Base-by-base conservation (phyloP, 176 grass and related monocot species). In the Ananas comosus region DNA sequence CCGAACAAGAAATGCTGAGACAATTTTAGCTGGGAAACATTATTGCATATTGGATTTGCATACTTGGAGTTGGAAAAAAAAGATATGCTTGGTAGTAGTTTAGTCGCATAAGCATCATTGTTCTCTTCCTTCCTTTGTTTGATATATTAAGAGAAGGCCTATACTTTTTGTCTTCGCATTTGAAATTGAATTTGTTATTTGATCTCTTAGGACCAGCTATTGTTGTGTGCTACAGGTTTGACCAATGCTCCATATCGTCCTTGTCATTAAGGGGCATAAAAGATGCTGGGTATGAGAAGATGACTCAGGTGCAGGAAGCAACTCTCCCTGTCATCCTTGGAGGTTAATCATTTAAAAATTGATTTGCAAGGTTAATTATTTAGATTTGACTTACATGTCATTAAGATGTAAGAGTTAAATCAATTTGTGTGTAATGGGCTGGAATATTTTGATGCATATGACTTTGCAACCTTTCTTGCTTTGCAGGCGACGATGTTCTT, bases 401-500 rank as follows among this genome's bases (percentile, higher is more conserved):
- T 1, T n/a, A 42, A 66, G 64, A 28, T 28, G 25, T 65, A 47
- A 28, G 27, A 42, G 33, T 42, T 42, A 14, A 59, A 59, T 59
- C 14, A 17, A 2, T 5, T 57, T 57, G 53, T 57, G 14, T 58
- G 12, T 58, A 6, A n/a, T 57, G 12, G 4, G 33, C 33, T 1
- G 33, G 33, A 12, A 56, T 56, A 9, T 57, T 57, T 57, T 13
- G 13, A 57, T 57, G 14, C 4, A 18, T 18, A 61, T 61, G 56
- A n/a, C 56, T 18, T 68, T 56, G 11, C 21, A 66, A 58, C 14
- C 23, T 67, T 64, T 78, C 28, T 76, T 85, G 9, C 28, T 65
- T 70, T 74, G 12, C 81, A 97, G 93, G 94, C 58, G 87, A 79
- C 65, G 94, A 97, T 83, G 89, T 97, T 82, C 94, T 97, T 85